These are phyloP conservation scores for Diutina siamensis DNA, from an alignment of 1,139 yeast genomes.

Conservation along the genomic window DNA sequence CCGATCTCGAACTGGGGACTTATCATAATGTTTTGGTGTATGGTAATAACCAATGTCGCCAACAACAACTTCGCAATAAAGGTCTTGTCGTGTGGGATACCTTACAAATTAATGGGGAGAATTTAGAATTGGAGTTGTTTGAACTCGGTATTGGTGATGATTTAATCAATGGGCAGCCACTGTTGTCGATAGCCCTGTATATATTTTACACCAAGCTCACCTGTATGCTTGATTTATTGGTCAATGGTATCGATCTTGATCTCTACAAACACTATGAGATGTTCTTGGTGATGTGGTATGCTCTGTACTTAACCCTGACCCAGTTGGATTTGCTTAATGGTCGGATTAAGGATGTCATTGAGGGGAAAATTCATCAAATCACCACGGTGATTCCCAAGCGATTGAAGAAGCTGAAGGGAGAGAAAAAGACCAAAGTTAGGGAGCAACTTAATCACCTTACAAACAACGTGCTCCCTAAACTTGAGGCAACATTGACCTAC, in stretches of 20 bases:
- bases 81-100: constrained; percentile 63
- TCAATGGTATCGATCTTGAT: constrained; percentile 70
- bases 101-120: constrained; percentile 58
- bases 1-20: constrained; percentile 32
- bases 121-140: constrained; percentile 33
- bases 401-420: constrained; percentile 21
- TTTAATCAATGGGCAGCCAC: constrained; percentile 17
- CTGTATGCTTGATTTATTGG: constrained; percentile 58
- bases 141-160: constrained; percentile 24
- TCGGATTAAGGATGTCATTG: constrained; percentile 25
- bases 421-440: constrained; percentile 14
- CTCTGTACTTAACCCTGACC: constrained; percentile 39
- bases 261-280: constrained; percentile 65
- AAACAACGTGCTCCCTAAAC: constrained; percentile 11
- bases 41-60: constrained; percentile 73
- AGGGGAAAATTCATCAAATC: constrained; percentile 12
- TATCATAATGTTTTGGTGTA: constrained; percentile 46
- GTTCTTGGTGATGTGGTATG: constrained; percentile 58
- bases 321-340: constrained; percentile 38
- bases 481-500: constrained; percentile 6
- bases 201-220: constrained; percentile 53
- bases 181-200: constrained; percentile 56
- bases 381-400: constrained; percentile 5
- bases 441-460: constrained; percentile 13
- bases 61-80: constrained; percentile 57